Conservation (phyloP, 139 green algal species). For the Dunaliella sp. region DNA sequence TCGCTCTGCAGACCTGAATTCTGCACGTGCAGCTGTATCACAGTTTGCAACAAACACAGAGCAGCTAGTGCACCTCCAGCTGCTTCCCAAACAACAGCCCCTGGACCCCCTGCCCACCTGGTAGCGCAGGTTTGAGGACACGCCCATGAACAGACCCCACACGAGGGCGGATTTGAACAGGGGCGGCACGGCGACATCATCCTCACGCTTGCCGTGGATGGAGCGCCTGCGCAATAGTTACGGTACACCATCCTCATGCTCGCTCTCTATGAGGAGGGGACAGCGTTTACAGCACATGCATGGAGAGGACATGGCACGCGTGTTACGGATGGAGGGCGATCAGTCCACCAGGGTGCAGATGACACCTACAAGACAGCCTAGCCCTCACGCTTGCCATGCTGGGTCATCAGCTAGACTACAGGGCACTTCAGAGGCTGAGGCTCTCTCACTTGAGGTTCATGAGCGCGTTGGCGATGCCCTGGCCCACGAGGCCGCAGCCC, state of each 20-base stretch:
- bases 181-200: slow-evolving; percentile 73
- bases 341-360: too few species aligned
- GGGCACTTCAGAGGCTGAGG: neutral
- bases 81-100: too few species aligned
- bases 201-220: slow-evolving; percentile 21
- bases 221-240: slow-evolving; percentile 22
- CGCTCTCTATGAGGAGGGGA: neutral
- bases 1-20: too few species aligned
- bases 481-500: slow-evolving; percentile 83
- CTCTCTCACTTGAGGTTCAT: slow-evolving; percentile 75
- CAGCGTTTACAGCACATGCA: neutral
- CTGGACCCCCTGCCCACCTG: too few species aligned
- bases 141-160: slow-evolving; percentile 96
- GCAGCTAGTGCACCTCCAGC: too few species aligned
- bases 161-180: slow-evolving; percentile 78
- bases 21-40: too few species aligned
- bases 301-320: neutral
- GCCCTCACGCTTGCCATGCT: neutral
- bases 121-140: slow-evolving; percentile 93
- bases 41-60: too few species aligned
- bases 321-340: neutral
- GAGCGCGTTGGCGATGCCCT: slow-evolving; percentile 84
- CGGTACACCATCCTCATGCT: too few species aligned
- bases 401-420: neutral
- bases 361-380: too few species aligned